Evolutionary conservation across 164 flowering plant species (phyloP), one percentile per base, ranked within the genome.

Genomic region (Macadamia tetraphylla): DNA sequence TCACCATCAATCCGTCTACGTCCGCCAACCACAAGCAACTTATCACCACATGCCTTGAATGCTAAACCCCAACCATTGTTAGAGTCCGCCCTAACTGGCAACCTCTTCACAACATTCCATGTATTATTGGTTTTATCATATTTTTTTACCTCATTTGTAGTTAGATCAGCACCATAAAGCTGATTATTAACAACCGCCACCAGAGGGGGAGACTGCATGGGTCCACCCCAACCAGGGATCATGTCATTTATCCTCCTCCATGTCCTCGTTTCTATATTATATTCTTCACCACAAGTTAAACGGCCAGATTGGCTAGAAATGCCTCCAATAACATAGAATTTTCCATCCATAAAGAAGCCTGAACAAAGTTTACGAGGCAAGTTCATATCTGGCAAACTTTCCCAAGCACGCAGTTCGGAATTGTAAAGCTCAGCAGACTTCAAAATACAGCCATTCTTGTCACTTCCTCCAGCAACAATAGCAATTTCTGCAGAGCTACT

Each of bases 391-490:
- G 57, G 57, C 17, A 53, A 14, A 17, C 6, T 53, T 14, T 53
- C 15, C 57, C 57, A 53, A 53, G 18, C 17, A 11, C 57, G 14
- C 57, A 53, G 57, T 17, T 53, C 57, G 1, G 57, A 53, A 14
- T 53, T 53, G 15, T 53, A 53, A 14, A 53, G 57, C 57, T 53
- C 57, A 11, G 57, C 57, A 14, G 57, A 53, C 1, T 14, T 53
- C 57, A 53, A 14, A 14, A 3, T 17, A 11, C 15, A 12, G 13
- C 57, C 57, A 30, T 70, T 70, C 31, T 82, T 76, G 71, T 91
- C 91, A 77, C 89, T 88, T 13, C 98, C 98, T 12, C 98, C 98
- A 1, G 98, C 98, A 14, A 94, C 66, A 40, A 94, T 88, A 0
- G 94, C 98, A 60, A 83, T 87, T 80, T 83, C 87, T 9, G 93